phyloP scores from a whole-genome alignment of 441 rosid genomes.

The Omphalea diandra region DNA sequence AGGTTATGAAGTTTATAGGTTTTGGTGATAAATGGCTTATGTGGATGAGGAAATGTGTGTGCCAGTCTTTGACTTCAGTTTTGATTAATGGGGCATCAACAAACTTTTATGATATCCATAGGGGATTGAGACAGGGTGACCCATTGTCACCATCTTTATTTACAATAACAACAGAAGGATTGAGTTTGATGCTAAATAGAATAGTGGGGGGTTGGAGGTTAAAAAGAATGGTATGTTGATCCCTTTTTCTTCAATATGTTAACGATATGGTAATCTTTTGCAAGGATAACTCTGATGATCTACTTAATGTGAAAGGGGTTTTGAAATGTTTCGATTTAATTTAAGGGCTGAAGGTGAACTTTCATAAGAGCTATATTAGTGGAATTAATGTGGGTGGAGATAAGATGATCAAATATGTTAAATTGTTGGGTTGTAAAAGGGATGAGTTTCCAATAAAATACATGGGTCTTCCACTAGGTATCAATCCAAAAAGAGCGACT shows the following conservation, averaged over 20 bases:
- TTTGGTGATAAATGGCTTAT: not conserved
- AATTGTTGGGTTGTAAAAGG: not conserved
- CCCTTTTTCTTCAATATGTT: not conserved
- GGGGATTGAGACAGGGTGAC: not conserved
- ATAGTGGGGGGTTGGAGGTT: not conserved
- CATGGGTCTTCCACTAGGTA: not conserved
- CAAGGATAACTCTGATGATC: not conserved
- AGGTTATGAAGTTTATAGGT: not conserved
- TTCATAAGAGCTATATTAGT: not conserved
- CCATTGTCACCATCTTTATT: not conserved
- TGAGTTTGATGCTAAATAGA: not conserved
- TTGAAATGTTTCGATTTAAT: not conserved
- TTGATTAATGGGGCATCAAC: not conserved
- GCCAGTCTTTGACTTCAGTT: not conserved
- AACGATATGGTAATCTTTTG: not conserved
- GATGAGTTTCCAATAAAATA: not conserved
- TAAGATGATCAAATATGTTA: too few species aligned
- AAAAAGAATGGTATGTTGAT: not conserved
- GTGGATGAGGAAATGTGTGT: not conserved
- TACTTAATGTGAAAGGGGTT: not conserved
- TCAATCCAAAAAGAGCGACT: not conserved
- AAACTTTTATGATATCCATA: not conserved
- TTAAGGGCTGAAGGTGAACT: not conserved
- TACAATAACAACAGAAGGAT: not conserved
- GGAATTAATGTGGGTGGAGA: not conserved